Evolutionary conservation across 208 protist species (phyloP).

Genomic region (Leishmania martiniquensis): DNA sequence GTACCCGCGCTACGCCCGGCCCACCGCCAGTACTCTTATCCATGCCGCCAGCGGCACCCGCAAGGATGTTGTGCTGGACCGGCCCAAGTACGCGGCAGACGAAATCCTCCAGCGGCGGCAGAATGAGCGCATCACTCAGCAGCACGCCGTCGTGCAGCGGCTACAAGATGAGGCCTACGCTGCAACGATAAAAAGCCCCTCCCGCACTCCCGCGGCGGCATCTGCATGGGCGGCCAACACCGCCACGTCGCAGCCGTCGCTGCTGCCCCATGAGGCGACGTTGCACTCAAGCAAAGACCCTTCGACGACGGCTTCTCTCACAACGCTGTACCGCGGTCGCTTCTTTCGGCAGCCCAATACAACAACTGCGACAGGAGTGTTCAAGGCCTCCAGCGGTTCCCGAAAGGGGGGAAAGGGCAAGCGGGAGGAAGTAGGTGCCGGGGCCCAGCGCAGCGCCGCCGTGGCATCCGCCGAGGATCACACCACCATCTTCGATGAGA

Average conservation of each 20-base stretch:
- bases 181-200: neutral
- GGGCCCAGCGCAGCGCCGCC: neutral
- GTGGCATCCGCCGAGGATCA: neutral
- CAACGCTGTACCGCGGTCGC: slow-evolving; percentile 12
- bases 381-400: neutral
- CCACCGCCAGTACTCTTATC: slow-evolving; percentile 65
- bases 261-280: no score
- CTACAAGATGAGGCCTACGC: slow-evolving; percentile 10
- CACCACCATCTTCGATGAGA: neutral
- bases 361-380: neutral
- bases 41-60: slow-evolving; percentile 48
- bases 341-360: slow-evolving; percentile 10
- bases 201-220: neutral
- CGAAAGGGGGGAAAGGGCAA: neutral
- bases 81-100: slow-evolving; percentile 58
- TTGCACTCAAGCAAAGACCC: neutral
- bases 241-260: neutral
- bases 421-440: neutral
- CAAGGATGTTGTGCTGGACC: slow-evolving; percentile 37
- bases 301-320: neutral
- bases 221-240: neutral
- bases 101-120: slow-evolving; percentile 35
- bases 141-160: slow-evolving; percentile 59
- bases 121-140: slow-evolving; percentile 56
- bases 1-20: slow-evolving; percentile 62